Percentiles rank a stretch among this genome's conserved stretches.
phyloP scores from a whole-genome alignment of 1,139 yeast genomes.

The Zygosaccharomyces sapae region DNA sequence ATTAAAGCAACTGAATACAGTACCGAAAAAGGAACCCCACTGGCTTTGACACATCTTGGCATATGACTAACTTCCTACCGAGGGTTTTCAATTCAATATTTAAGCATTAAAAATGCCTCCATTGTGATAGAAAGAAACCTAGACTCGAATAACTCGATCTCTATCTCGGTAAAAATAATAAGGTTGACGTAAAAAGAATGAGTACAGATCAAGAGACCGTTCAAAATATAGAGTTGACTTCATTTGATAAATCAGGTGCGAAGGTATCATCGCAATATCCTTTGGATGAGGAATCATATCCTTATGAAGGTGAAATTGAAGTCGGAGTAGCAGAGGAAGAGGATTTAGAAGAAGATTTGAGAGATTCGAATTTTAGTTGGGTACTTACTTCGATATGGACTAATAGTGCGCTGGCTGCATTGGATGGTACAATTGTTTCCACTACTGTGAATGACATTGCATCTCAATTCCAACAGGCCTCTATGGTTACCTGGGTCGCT shows the following conservation, averaged over 20 bases:
- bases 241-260: conserved; percentile 1
- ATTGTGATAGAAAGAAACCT: too few relatives aligned
- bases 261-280: neutral
- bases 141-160: neutral
- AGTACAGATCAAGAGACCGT: neutral
- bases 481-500: conserved; percentile 36
- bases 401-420: conserved; percentile 37
- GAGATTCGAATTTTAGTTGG: conserved; percentile 19
- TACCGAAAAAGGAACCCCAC: neutral
- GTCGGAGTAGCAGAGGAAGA: neutral
- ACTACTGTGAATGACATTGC: conserved; percentile 39
- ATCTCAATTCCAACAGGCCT: conserved; percentile 40
- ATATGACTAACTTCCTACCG: neutral
- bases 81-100: too few relatives aligned
- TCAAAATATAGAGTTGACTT: neutral
- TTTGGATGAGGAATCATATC: conserved; percentile 2
- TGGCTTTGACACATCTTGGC: neutral
- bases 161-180: neutral
- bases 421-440: conserved; percentile 40
- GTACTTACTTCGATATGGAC: conserved; percentile 36
- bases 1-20: neutral
- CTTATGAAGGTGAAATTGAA: conserved; percentile 1
- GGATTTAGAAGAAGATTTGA: conserved; percentile 7
- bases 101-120: too few relatives aligned
- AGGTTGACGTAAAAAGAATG: neutral